Percentiles rank a stretch among this genome's conserved stretches.
These are phyloP conservation scores for Polychaeton citri DNA, from an alignment of 2,329 filamentous ascomycete genomes.

Conservation along the genomic window DNA sequence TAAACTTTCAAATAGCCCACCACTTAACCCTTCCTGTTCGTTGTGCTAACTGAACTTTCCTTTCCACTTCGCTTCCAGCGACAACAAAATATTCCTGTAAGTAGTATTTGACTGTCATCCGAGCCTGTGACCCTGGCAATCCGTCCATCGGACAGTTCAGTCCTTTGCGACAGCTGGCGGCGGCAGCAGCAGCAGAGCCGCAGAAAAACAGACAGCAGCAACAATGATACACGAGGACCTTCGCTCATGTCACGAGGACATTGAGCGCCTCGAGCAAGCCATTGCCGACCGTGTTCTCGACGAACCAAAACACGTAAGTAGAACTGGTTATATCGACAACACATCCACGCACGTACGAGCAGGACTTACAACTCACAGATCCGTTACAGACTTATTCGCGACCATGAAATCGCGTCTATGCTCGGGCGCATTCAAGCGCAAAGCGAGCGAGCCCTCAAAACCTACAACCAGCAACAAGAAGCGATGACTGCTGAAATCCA, in stretches of 20 bases:
- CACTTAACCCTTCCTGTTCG: no score
- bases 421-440: slow-evolving; percentile 79
- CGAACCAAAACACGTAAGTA: slow-evolving; percentile 71
- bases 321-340: no score
- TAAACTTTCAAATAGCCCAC: no score
- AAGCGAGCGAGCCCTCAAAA: slow-evolving; percentile 62
- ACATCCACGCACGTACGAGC: slow-evolving; percentile 4
- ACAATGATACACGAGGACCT: slow-evolving; percentile 82
- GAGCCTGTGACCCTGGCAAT: no score
- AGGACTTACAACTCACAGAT: slow-evolving; percentile 42
- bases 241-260: slow-evolving; percentile 85
- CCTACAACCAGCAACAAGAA: slow-evolving; percentile 71
- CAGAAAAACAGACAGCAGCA: neutral
- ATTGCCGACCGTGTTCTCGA: slow-evolving; percentile 80
- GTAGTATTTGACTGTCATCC: no score
- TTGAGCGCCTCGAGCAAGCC: slow-evolving; percentile 89
- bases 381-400: slow-evolving; percentile 74
- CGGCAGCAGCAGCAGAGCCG: no score
- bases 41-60: no score
- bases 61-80: no score
- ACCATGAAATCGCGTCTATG: slow-evolving; percentile 83
- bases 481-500: slow-evolving; percentile 67
- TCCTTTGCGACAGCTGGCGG: no score
- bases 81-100: no score
- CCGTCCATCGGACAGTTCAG: no score